Evolutionary conservation across 768 basidiomycete genomes (phyloP).

Genomic region (Lanmaoa rubissima): DNA sequence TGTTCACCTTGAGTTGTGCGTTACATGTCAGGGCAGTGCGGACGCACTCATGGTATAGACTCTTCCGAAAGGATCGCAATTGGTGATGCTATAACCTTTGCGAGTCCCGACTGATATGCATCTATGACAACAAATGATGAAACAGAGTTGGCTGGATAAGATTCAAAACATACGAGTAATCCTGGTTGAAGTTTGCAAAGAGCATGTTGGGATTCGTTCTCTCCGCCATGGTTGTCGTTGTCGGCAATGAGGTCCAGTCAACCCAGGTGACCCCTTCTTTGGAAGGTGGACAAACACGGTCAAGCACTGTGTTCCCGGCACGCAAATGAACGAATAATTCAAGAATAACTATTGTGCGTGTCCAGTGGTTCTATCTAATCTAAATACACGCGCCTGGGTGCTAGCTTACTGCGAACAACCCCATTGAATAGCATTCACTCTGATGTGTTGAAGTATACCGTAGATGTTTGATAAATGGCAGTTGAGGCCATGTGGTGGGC

Average conservation of each 20-base stretch:
- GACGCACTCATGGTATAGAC: constrained; percentile 92
- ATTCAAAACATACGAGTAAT: constrained; percentile 70
- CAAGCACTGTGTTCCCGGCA: constrained; percentile 5
- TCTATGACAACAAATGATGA: constrained; percentile 34
- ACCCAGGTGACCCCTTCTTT: background rate
- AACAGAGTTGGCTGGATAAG: background rate
- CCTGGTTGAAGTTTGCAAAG: constrained; percentile 97
- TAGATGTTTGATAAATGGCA: constrained; percentile 10
- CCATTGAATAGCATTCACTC: background rate
- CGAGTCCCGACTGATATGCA: constrained; percentile 94
- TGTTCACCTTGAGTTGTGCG: background rate
- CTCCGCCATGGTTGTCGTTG: constrained; percentile 35
- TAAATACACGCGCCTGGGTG: constrained; percentile 10
- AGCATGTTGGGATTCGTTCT: constrained; percentile 54
- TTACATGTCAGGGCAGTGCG: background rate
- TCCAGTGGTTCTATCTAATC: constrained; percentile 7
- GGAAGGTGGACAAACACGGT: constrained; percentile 15
- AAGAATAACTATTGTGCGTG: background rate
- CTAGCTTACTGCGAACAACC: background rate
- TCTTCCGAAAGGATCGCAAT: constrained; percentile 96
- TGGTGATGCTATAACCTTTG: constrained; percentile 95
- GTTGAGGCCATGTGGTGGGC: constrained; percentile 23
- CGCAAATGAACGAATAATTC: background rate
- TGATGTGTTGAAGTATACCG: constrained; percentile 1
- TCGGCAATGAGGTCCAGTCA: constrained; percentile 1